Evolutionary conservation across 441 rosid genomes (phyloP).

Genomic region (Populus hybrid): DNA sequence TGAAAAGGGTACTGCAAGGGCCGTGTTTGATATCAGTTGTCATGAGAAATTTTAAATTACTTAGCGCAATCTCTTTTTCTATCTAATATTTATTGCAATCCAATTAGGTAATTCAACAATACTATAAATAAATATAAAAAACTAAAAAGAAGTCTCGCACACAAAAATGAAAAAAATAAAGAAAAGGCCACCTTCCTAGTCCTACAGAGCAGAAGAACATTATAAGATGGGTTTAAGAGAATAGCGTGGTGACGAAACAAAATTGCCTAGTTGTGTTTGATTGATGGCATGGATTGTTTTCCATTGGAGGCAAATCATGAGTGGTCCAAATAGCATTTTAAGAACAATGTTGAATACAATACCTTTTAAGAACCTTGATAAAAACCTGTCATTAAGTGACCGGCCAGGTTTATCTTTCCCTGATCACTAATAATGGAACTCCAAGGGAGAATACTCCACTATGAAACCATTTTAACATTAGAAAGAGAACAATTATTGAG

Average conservation of each 20-base stretch:
- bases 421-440: neutral
- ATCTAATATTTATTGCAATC: neutral
- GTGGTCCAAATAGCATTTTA: neutral
- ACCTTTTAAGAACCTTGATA: neutral
- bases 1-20: neutral
- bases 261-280: neutral
- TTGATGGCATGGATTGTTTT: neutral
- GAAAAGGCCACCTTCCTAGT: neutral
- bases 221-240: neutral
- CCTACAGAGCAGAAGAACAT: neutral
- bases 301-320: neutral
- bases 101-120: too few relatives aligned
- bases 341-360: neutral
- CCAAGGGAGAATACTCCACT: neutral
- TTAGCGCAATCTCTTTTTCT: neutral
- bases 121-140: too few relatives aligned
- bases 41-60: neutral
- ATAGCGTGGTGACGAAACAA: neutral
- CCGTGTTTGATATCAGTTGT: neutral
- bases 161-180: too few relatives aligned
- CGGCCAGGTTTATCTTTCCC: neutral
- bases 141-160: neutral
- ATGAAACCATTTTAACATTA: neutral
- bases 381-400: neutral
- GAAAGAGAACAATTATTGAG: neutral